phyloP scores from a whole-genome alignment of 371 early-diverging fungal species.

The Mucor irregularis region DNA sequence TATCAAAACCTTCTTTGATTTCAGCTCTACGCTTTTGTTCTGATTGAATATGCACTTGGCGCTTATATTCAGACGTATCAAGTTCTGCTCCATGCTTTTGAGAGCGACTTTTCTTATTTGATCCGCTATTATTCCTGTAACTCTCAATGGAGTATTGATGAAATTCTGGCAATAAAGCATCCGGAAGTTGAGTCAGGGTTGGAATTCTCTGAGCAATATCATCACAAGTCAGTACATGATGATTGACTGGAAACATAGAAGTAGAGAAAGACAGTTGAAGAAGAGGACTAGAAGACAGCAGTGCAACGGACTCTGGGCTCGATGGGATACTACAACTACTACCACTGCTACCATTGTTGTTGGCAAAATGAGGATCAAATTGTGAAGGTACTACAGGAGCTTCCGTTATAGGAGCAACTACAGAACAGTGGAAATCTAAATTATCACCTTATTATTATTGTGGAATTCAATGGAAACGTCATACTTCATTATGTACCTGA shows the following conservation, averaged over 20 bases:
- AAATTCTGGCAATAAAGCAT: conserved; percentile 6
- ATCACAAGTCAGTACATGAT: neutral
- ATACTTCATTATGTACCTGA: no score
- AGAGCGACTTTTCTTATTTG: conserved; percentile 22
- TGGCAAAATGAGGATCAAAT: no score
- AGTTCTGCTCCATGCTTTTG: neutral
- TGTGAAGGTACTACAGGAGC: no score
- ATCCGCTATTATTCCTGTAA: conserved; percentile 15
- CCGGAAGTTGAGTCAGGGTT: no score
- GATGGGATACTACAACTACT: neutral
- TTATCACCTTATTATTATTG: no score
- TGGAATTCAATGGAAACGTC: no score
- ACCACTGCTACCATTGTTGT: no score
- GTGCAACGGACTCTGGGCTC: neutral
- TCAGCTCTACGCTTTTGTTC: conserved; percentile 61
- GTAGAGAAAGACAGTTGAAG: neutral
- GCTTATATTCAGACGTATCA: conserved; percentile 36
- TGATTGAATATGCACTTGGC: conserved; percentile 62
- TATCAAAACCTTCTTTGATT: conserved; percentile 60
- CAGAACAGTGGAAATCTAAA: no score
- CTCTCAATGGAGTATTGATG: conserved; percentile 7
- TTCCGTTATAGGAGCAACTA: no score
- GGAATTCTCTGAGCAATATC: neutral
- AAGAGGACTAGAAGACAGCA: neutral
- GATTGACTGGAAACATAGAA: neutral